Conservation (phyloP, 1,139 yeast species). For the Suzukiozyma palmioleophila region DNA sequence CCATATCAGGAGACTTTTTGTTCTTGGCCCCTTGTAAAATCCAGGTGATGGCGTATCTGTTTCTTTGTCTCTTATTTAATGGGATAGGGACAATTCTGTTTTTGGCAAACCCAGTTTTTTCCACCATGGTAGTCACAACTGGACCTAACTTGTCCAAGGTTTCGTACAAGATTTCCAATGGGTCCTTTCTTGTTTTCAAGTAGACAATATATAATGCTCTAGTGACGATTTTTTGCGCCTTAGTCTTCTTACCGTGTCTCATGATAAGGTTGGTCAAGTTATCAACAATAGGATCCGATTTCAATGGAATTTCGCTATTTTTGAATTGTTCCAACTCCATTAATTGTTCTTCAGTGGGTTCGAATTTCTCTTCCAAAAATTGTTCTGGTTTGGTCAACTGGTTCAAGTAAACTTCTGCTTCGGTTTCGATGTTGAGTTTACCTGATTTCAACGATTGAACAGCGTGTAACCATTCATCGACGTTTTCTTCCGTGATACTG, state of each 20-base stretch:
- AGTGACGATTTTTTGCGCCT: slow-evolving; percentile 70
- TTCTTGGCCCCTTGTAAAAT: slow-evolving; percentile 78
- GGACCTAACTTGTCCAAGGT: slow-evolving; percentile 86
- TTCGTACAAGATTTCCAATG: slow-evolving; percentile 68
- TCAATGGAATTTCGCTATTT: slow-evolving; percentile 54
- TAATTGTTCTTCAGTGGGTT: slow-evolving; percentile 59
- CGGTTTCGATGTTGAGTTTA: slow-evolving; percentile 27
- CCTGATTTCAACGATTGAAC: slow-evolving; percentile 51
- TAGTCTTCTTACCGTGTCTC: slow-evolving; percentile 87
- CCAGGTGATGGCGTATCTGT: slow-evolving; percentile 86
- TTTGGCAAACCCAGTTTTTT: slow-evolving; percentile 84
- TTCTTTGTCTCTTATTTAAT: slow-evolving; percentile 74
- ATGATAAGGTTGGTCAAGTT: slow-evolving; percentile 83
- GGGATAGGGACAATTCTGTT: slow-evolving; percentile 80
- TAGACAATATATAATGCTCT: slow-evolving; percentile 80
- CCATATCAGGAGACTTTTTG: slow-evolving; percentile 73
- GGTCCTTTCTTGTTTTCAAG: slow-evolving; percentile 67
- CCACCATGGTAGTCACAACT: slow-evolving; percentile 69
- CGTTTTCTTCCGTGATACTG: slow-evolving; percentile 47
- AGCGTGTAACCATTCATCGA: slow-evolving; percentile 64
- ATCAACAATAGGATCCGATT: slow-evolving; percentile 65
- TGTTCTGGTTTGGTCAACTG: slow-evolving; percentile 33
- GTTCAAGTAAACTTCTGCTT: slow-evolving; percentile 42
- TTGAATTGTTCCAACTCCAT: slow-evolving; percentile 49
- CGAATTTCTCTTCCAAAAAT: slow-evolving; percentile 37